phyloP scores from a whole-genome alignment of 306 rosid genomes.

The Leucaena leucocephala region DNA sequence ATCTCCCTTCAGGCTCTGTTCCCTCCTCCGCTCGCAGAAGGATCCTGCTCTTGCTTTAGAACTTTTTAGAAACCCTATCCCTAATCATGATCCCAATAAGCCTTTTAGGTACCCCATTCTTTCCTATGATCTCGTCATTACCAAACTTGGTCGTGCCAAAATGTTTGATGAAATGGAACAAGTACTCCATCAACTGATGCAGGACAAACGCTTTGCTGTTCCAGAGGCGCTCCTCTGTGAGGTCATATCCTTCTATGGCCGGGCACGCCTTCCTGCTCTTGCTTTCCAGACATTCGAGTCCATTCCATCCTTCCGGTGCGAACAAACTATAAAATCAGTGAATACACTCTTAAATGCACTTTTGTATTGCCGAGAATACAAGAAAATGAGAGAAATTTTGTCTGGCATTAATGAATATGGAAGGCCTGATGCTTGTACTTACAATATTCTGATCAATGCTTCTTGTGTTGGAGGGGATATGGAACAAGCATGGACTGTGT shows the following conservation, averaged over 20 bases:
- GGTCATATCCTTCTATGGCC: slow-evolving; percentile 67
- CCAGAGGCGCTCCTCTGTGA: slow-evolving; percentile 72
- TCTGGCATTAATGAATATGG: slow-evolving; percentile 33
- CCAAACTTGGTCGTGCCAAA: slow-evolving; percentile 77
- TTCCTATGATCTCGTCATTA: slow-evolving; percentile 76
- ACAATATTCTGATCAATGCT: slow-evolving; percentile 63
- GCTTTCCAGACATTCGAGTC: slow-evolving; percentile 60
- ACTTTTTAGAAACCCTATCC: slow-evolving; percentile 65
- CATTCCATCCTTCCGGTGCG: slow-evolving; percentile 59
- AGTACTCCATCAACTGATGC: slow-evolving; percentile 55
- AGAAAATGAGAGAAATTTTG: slow-evolving; percentile 35
- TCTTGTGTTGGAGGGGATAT: slow-evolving; percentile 30
- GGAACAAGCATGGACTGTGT: slow-evolving; percentile 49
- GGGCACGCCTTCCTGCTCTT: slow-evolving; percentile 60
- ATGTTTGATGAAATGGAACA: slow-evolving; percentile 77
- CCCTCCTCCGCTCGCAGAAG: slow-evolving; percentile 68
- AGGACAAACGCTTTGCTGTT: slow-evolving; percentile 53
- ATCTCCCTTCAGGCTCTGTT: slow-evolving; percentile 73
- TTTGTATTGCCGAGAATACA: slow-evolving; percentile 49
- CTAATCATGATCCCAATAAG: slow-evolving; percentile 30
- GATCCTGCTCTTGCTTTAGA: slow-evolving; percentile 65
- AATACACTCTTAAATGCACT: slow-evolving; percentile 68
- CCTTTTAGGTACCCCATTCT: slow-evolving; percentile 61
- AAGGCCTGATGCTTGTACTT: slow-evolving; percentile 65
- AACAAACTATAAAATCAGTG: slow-evolving; percentile 55